phyloP scores from a whole-genome alignment of 164 flowering plant species.

The Macadamia tetraphylla region DNA sequence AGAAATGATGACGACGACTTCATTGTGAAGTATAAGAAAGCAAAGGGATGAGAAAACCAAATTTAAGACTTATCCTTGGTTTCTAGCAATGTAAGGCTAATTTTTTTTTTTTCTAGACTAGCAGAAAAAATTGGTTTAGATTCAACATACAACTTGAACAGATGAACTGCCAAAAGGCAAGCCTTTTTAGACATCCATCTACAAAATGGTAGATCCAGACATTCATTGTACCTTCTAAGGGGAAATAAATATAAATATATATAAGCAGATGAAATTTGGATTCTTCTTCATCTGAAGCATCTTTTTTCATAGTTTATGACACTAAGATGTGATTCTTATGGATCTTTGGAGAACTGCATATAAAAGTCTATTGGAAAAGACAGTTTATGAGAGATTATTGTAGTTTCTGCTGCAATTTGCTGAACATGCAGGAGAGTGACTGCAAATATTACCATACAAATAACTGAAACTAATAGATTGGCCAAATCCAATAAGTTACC shows the following conservation, averaged over 20 bases:
- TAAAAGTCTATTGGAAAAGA: too few relatives aligned
- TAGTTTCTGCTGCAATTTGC: too few relatives aligned
- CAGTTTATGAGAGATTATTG: too few relatives aligned
- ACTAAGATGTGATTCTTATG: too few relatives aligned
- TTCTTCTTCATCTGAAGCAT: not conserved
- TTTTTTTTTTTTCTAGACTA: not conserved
- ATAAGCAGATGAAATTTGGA: not conserved
- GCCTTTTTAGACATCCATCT: not conserved
- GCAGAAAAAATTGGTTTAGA: not conserved
- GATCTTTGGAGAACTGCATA: too few relatives aligned
- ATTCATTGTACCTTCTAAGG: constrained; percentile 2
- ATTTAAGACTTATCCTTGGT: not conserved
- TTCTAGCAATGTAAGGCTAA: constrained; percentile 1
- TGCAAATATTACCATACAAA: too few relatives aligned
- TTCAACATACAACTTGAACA: not conserved
- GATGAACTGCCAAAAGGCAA: not conserved
- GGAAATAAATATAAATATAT: not conserved
- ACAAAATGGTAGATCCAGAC: not conserved
- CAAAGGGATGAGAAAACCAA: constrained; percentile 38
- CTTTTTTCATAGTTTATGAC: too few relatives aligned
- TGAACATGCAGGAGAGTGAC: too few relatives aligned
- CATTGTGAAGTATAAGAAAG: constrained; percentile 55
- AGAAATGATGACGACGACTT: constrained; percentile 66
- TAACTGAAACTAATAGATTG: too few relatives aligned
- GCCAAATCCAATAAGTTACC: too few relatives aligned